A percentile compares a stretch with the other conserved stretches of the same genome.
Conservation (phyloP, 192 early-diverging fungal species). For the Gigaspora rosea region DNA sequence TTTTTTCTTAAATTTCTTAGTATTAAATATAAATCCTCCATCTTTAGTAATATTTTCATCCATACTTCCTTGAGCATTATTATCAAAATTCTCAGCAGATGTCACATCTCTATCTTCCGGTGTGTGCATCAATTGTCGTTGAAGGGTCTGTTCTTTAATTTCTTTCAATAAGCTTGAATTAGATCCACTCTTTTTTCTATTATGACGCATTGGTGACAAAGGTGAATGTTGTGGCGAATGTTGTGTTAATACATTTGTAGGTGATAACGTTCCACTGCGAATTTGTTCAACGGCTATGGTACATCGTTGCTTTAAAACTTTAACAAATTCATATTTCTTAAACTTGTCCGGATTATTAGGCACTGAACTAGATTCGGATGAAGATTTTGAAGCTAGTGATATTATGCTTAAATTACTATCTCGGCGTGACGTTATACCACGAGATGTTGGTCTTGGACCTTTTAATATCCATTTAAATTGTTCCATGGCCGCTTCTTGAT, state of each 20-base stretch:
- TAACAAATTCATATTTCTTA: conserved; percentile 47
- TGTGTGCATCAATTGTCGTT: not conserved
- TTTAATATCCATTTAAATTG: conserved; percentile 50
- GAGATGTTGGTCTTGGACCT: conserved; percentile 37
- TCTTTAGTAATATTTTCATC: not conserved
- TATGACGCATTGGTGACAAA: not conserved
- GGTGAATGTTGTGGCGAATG: not conserved
- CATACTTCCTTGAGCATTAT: not conserved
- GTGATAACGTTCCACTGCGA: not conserved
- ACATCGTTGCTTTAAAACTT: conserved; percentile 37
- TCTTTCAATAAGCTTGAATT: conserved; percentile 25
- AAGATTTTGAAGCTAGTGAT: conserved; percentile 5
- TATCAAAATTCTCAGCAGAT: not conserved
- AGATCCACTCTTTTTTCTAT: not conserved
- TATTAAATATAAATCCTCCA: not conserved
- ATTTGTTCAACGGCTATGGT: conserved; percentile 41
- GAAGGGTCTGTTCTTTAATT: not conserved
- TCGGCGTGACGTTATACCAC: conserved; percentile 21
- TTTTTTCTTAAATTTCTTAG: not conserved
- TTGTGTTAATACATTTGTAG: not conserved
- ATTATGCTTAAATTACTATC: conserved; percentile 14
- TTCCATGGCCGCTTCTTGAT: conserved; percentile 43
- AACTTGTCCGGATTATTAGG: conserved; percentile 32
- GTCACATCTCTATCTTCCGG: not conserved
- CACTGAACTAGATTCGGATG: conserved; percentile 10